Evolutionary conservation across 257 asterid genomes (phyloP).

Genomic region (Nicotiana otophora): DNA sequence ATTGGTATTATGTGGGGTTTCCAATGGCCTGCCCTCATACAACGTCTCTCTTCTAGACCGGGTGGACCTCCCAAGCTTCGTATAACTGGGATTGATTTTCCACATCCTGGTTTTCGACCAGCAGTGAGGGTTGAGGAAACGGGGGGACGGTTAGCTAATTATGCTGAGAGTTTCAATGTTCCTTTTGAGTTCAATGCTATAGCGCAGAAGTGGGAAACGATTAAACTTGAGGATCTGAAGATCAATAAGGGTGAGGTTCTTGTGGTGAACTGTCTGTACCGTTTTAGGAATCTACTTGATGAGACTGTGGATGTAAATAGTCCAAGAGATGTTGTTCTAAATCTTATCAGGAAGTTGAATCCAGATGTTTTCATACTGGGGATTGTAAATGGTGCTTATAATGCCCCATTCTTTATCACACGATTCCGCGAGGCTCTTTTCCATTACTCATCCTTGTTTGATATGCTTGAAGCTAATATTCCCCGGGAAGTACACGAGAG

Average conservation of each 20-base stretch:
- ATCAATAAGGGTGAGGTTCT: conserved; percentile 9
- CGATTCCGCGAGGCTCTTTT: conserved; percentile 15
- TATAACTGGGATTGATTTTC: conserved; percentile 13
- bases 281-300: conserved; percentile 12
- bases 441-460: conserved; percentile 13
- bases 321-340: conserved; percentile 8
- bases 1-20: conserved; percentile 15
- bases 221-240: conserved; percentile 14
- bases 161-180: conserved; percentile 11
- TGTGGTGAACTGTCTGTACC: conserved; percentile 15
- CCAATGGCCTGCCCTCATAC: conserved; percentile 18
- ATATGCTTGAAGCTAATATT: conserved; percentile 11
- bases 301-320: conserved; percentile 8
- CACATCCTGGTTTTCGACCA: conserved; percentile 14
- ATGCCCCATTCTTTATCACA: conserved; percentile 8
- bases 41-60: conserved; percentile 10
- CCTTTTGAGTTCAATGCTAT: conserved; percentile 18
- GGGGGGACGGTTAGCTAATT: conserved; percentile 10
- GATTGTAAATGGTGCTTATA: neutral
- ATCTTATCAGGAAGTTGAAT: conserved; percentile 9
- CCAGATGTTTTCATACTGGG: conserved; percentile 15
- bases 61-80: conserved; percentile 21
- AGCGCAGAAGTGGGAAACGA: conserved; percentile 17
- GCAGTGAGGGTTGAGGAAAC: conserved; percentile 18
- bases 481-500: conserved; percentile 13